phyloP scores from a whole-genome alignment of 129 eudicot species.

The Chrysanthemum seticuspe region DNA sequence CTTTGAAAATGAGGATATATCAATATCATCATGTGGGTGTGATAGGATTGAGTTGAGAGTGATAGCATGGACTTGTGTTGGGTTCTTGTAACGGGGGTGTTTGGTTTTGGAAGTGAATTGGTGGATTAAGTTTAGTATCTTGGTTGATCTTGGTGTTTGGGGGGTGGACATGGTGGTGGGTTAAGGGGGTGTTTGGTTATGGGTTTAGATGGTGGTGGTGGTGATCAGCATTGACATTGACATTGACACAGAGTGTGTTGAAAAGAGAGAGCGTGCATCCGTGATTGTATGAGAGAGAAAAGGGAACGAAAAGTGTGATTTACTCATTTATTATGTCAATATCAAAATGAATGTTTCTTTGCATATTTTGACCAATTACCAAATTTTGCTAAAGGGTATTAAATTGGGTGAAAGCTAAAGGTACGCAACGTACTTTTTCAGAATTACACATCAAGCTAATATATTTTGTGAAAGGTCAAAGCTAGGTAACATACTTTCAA shows the following conservation, averaged over 20 bases:
- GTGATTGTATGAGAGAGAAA: constrained; percentile 26
- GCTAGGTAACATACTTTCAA: no score
- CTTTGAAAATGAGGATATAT: constrained; percentile 10
- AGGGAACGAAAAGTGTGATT: no score
- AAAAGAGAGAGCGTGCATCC: constrained; percentile 26
- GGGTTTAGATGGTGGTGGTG: constrained; percentile 51
- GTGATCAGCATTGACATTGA: constrained; percentile 19
- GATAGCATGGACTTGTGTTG: constrained; percentile 68
- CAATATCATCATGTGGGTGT: constrained; percentile 21
- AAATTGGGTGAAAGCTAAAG: no score
- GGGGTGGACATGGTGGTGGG: constrained; percentile 35
- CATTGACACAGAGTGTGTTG: no score
- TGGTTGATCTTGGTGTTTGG: constrained; percentile 35
- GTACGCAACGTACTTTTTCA: no score
- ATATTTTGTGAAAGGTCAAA: no score
- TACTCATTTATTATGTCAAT: no score
- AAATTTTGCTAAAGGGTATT: no score
- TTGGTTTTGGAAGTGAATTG: constrained; percentile 39
- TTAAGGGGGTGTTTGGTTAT: neutral
- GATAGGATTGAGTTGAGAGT: constrained; percentile 55
- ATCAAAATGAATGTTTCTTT: no score
- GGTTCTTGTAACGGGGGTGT: constrained; percentile 51
- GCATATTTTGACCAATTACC: no score
- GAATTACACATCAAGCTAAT: no score
- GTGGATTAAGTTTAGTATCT: constrained; percentile 42